Conservation (phyloP, 1,139 yeast genomes). For the Pichia sp. region DNA sequence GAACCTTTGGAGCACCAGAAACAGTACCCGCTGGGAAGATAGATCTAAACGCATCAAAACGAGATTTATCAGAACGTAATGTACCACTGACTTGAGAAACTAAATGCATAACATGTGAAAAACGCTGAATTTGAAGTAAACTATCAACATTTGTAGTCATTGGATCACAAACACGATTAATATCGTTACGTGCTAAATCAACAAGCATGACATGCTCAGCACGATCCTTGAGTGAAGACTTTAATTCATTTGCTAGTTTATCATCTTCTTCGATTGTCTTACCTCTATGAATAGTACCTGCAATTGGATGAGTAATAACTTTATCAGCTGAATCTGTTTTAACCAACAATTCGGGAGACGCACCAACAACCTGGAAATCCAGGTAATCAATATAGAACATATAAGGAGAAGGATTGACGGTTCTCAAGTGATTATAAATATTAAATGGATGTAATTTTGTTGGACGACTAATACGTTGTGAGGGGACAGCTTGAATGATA, state of each 20-base stretch:
- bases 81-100: constrained; percentile 94
- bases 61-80: constrained; percentile 69
- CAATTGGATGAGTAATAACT: constrained; percentile 91
- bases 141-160: constrained; percentile 78
- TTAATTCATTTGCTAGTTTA: constrained; percentile 62
- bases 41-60: constrained; percentile 95
- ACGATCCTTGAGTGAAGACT: constrained; percentile 80
- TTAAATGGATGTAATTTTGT: constrained; percentile 94
- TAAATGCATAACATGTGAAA: constrained; percentile 95
- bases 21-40: constrained; percentile 99
- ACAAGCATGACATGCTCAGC: constrained; percentile 99
- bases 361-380: constrained; percentile 93
- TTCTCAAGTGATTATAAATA: constrained; percentile 86
- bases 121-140: constrained; percentile 81
- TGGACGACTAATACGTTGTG: constrained; percentile 92
- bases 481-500: constrained; percentile 95
- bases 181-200: constrained; percentile 91
- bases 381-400: constrained; percentile 85
- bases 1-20: constrained; percentile 95
- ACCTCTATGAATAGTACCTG: constrained; percentile 92
- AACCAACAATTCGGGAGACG: constrained; percentile 90
- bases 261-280: constrained; percentile 89
- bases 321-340: constrained; percentile 67
- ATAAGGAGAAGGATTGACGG: constrained; percentile 96
- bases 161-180: constrained; percentile 92